A percentile compares a stretch with the other conserved stretches of the same genome.
These are phyloP conservation scores for Chaetomiaceae sp. DNA, from an alignment of 2,329 filamentous ascomycete species.

Conservation along the genomic window DNA sequence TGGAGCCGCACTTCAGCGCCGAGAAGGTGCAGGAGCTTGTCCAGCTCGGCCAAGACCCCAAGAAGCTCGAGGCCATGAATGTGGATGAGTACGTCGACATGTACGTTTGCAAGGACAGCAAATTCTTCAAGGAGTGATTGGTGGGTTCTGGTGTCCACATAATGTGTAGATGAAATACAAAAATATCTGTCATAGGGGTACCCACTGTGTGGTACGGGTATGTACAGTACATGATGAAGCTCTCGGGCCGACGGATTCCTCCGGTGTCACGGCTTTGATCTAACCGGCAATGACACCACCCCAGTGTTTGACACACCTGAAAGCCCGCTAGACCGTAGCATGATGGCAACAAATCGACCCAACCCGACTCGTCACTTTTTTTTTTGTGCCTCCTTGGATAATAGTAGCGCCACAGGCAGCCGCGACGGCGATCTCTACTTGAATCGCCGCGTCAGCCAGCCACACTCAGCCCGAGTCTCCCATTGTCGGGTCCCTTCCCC, in stretches of 20 bases:
- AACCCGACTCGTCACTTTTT: neutral
- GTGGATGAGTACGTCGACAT: constrained; percentile 93
- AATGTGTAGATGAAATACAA: constrained; percentile 14
- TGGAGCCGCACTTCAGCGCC: constrained; percentile 75
- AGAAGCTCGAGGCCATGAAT: constrained; percentile 72
- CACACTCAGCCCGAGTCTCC: neutral
- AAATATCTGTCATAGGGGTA: neutral
- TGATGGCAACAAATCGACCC: neutral
- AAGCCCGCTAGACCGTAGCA: neutral
- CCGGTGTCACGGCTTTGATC: too few species aligned
- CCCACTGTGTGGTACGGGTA: neutral
- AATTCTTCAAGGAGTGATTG: constrained; percentile 44
- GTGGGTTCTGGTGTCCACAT: neutral
- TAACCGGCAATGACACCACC: too few species aligned
- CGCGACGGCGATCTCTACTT: neutral
- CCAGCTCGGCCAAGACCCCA: constrained; percentile 68
- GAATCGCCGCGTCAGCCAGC: neutral
- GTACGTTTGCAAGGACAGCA: constrained; percentile 61
- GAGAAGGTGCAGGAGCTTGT: constrained; percentile 77
- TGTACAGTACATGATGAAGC: too few species aligned
- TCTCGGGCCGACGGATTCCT: too few species aligned
- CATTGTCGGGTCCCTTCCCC: too few species aligned
- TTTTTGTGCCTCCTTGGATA: neutral
- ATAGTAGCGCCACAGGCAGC: constrained; percentile 4
- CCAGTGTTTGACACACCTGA: too few species aligned